These are phyloP conservation scores for Chlamydomonas eustigma DNA, from an alignment of 139 green algal species.

Conservation along the genomic window DNA sequence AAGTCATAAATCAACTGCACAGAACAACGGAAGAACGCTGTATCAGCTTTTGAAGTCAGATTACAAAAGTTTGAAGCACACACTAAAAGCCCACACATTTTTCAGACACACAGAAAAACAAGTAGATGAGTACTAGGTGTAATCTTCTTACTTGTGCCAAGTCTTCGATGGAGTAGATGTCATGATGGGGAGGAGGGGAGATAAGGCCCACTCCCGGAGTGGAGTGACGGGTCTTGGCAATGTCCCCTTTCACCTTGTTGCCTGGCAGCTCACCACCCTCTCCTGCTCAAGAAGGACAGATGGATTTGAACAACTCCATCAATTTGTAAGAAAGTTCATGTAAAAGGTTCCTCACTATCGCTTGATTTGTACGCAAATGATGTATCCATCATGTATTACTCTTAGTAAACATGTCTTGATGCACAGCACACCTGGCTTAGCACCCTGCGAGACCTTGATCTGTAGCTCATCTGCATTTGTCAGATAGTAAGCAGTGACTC, in stretches of 20 bases:
- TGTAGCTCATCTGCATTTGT: constrained; percentile 94
- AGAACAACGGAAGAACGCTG: background rate
- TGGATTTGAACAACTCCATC: no score
- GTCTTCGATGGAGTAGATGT: constrained; percentile 99
- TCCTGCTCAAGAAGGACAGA: no score
- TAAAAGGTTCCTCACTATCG: no score
- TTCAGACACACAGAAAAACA: background rate
- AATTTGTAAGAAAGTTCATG: no score
- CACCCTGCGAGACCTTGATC: constrained; percentile 52
- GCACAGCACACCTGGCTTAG: background rate
- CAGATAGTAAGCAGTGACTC: constrained; percentile 90
- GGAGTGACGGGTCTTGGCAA: constrained; percentile 77
- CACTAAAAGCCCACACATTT: no score
- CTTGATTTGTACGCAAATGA: no score
- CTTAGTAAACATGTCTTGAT: no score
- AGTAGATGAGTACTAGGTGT: background rate
- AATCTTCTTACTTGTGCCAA: constrained; percentile 97
- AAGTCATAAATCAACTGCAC: constrained; percentile 97
- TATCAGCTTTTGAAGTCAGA: background rate
- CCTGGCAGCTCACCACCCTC: constrained; percentile 93
- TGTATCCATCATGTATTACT: no score
- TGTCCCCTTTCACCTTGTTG: constrained; percentile 81
- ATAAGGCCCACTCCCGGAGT: constrained; percentile 95
- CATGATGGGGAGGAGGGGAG: constrained; percentile 96
- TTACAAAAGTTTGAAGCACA: no score